A percentile compares a stretch with the other conserved stretches of the same genome.
phyloP scores from a whole-genome alignment of 2,329 filamentous ascomycete species.

The Zymoseptoria tritici region DNA sequence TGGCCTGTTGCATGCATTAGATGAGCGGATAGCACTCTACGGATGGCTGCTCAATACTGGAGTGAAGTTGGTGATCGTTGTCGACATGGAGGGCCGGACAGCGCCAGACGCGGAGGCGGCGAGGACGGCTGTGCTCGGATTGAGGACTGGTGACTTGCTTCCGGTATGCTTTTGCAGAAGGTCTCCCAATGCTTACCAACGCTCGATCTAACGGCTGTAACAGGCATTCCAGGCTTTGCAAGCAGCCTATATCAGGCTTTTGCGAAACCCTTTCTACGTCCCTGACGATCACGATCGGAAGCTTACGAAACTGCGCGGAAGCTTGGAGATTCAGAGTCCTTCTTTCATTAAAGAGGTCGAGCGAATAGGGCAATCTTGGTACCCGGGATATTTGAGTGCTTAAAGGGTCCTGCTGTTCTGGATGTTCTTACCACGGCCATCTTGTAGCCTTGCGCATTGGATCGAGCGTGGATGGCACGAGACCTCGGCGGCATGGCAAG shows the following conservation, averaged over 20 bases:
- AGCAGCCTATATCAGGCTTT: conserved; percentile 76
- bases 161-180: conserved; percentile 49
- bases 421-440: background rate
- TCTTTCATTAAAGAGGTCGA: conserved; percentile 76
- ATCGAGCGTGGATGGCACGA: background rate
- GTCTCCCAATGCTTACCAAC: background rate
- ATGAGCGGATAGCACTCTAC: conserved; percentile 88
- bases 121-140: conserved; percentile 49
- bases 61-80: conserved; percentile 79
- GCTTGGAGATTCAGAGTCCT: conserved; percentile 68
- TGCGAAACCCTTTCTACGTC: conserved; percentile 92
- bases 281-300: conserved; percentile 73
- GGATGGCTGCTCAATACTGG: conserved; percentile 96
- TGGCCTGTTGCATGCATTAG: conserved; percentile 83
- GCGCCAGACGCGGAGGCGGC: conserved; percentile 30
- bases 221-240: conserved; percentile 86
- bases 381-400: conserved; percentile 48
- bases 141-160: conserved; percentile 82
- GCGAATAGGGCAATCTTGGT: conserved; percentile 78
- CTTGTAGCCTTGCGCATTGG: background rate
- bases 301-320: conserved; percentile 37
- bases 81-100: conserved; percentile 76
- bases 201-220: background rate
- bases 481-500: too few relatives aligned
- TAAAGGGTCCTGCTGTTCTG: background rate